Percentiles rank a stretch among this genome's conserved stretches.
These are phyloP conservation scores for Penicillium occitanis DNA, from an alignment of 2,329 filamentous ascomycete species.

Conservation along the genomic window DNA sequence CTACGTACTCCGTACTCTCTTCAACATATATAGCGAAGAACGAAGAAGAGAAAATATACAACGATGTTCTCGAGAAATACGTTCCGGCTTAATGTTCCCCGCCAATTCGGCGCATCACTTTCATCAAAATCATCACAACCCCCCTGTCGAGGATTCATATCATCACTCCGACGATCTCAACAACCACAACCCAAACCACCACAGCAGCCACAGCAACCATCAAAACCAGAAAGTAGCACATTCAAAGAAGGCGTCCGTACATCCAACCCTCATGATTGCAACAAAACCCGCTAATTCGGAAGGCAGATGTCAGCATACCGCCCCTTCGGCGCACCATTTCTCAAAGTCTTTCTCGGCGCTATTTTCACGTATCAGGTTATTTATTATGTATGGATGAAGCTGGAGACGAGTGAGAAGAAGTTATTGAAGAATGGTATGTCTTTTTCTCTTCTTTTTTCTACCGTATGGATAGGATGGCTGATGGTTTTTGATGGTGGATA, in stretches of 20 bases:
- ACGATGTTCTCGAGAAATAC: not conserved
- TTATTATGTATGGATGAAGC: conserved; percentile 50
- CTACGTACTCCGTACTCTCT: not conserved
- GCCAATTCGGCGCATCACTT: not conserved
- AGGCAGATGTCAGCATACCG: conserved; percentile 42
- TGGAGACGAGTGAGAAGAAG: conserved; percentile 49
- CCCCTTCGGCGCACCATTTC: conserved; percentile 44
- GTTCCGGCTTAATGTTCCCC: not conserved
- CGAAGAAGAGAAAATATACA: not conserved
- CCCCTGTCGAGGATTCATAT: conserved; percentile 8
- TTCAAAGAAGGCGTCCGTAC: conserved; percentile 35
- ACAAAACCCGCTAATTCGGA: not conserved
- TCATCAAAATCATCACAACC: not conserved
- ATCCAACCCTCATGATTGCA: not conserved
- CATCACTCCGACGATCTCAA: conserved; percentile 11
- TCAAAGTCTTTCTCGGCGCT: conserved; percentile 50
- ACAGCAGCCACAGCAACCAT: conserved; percentile 2
- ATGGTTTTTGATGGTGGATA: conserved; percentile 22
- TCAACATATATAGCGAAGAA: not conserved
- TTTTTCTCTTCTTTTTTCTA: not conserved
- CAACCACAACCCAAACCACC: conserved; percentile 11
- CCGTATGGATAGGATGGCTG: not conserved
- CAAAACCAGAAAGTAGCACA: conserved; percentile 19
- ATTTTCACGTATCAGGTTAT: conserved; percentile 51
- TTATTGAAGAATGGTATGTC: conserved; percentile 42